phyloP scores from a whole-genome alignment of 495 filamentous ascomycete genomes.

The Lichina pygmaea region DNA sequence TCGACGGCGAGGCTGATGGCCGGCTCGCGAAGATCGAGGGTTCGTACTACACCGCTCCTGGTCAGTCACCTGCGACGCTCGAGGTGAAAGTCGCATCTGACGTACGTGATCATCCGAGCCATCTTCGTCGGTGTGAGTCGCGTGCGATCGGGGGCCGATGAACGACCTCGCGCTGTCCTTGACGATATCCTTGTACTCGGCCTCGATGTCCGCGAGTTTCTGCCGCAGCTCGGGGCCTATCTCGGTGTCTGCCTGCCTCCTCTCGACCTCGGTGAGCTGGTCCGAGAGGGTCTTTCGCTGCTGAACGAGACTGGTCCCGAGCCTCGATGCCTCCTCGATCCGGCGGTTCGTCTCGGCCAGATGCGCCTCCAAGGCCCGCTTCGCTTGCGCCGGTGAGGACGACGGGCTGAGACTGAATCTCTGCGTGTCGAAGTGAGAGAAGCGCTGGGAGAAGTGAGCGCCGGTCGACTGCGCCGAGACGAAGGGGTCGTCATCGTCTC shows the following conservation, averaged over 20 bases:
- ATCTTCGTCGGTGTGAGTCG: slow-evolving; percentile 30
- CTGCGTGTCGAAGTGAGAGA: slow-evolving; percentile 52
- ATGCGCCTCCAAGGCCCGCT: slow-evolving; percentile 71
- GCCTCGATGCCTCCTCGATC: slow-evolving; percentile 67
- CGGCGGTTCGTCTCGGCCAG: slow-evolving; percentile 71
- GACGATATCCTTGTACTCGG: slow-evolving; percentile 86
- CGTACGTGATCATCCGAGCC: slow-evolving; percentile 4
- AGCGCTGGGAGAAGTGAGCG: slow-evolving; percentile 31
- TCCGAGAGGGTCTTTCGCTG: slow-evolving; percentile 63
- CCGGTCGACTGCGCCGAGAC: slow-evolving; percentile 11
- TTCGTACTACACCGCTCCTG: slow-evolving; percentile 32
- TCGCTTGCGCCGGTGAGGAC: slow-evolving; percentile 61
- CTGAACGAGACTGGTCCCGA: slow-evolving; percentile 62
- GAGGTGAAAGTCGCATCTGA: slow-evolving; percentile 9
- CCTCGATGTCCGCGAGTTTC: slow-evolving; percentile 66
- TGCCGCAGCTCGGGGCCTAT: slow-evolving; percentile 61
- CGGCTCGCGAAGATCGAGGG: slow-evolving; percentile 63
- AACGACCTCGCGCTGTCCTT: slow-evolving; percentile 73
- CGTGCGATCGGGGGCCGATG: slow-evolving; percentile 50
- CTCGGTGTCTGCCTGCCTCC: slow-evolving; percentile 49
- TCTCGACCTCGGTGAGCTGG: slow-evolving; percentile 59
- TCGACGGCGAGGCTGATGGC: slow-evolving; percentile 69
- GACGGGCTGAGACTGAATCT: slow-evolving; percentile 51
- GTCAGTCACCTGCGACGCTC: slow-evolving; percentile 1
- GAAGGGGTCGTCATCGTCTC: slow-evolving; percentile 22